Evolutionary conservation across 1,284 basidiomycete genomes (phyloP).

Genomic region (Irpex lacteus): DNA sequence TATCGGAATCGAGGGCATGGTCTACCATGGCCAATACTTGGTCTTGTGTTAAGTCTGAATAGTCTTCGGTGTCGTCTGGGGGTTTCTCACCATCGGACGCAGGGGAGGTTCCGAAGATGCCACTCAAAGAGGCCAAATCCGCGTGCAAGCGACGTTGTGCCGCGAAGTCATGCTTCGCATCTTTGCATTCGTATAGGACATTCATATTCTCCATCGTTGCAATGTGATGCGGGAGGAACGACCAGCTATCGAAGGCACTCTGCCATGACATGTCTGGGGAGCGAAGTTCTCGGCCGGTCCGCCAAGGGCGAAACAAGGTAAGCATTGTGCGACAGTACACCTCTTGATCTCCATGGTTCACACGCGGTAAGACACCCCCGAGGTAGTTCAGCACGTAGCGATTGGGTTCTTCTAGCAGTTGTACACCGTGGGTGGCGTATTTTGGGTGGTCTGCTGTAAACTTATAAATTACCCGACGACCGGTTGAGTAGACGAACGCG

Average conservation of each 20-base stretch:
- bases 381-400: slow-evolving; percentile 24
- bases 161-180: slow-evolving; percentile 32
- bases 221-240: slow-evolving; percentile 14
- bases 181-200: slow-evolving; percentile 30
- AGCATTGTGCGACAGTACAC: slow-evolving; percentile 32
- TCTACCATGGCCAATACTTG: too few species aligned
- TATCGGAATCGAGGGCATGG: too few species aligned
- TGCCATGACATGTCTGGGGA: slow-evolving; percentile 21
- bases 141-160: background rate
- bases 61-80: too few species aligned
- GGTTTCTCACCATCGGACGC: slow-evolving; percentile 1
- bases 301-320: slow-evolving; percentile 31
- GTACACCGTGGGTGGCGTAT: background rate
- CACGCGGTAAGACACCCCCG: slow-evolving; percentile 26
- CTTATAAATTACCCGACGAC: background rate
- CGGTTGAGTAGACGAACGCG: background rate
- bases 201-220: slow-evolving; percentile 29
- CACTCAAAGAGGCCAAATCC: background rate
- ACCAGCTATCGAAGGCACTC: slow-evolving; percentile 16
- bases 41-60: too few species aligned
- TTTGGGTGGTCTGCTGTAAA: background rate
- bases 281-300: slow-evolving; percentile 26
- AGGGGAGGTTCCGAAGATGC: too few species aligned
- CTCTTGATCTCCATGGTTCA: slow-evolving; percentile 29
- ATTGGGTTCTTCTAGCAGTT: background rate